phyloP scores from a whole-genome alignment of 305 asterid genomes.

The Solanum hybrid region DNA sequence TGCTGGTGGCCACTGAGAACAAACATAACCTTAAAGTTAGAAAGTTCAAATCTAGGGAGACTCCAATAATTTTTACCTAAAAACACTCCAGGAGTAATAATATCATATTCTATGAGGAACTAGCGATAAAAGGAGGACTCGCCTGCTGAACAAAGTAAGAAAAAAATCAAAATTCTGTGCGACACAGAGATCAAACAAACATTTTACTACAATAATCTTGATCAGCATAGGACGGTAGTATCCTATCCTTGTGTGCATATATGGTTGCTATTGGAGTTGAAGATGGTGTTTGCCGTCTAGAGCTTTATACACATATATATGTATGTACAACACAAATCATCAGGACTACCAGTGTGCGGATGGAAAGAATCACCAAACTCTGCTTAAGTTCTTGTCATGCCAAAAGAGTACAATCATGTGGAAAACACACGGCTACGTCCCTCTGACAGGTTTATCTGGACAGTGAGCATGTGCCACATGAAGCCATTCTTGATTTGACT shows the following conservation, averaged over 20 bases:
- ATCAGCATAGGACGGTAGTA: neutral
- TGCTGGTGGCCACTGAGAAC: constrained; percentile 54
- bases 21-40: neutral
- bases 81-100: neutral
- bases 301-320: neutral
- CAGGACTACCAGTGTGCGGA: neutral
- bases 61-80: neutral
- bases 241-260: neutral
- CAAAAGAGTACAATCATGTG: neutral
- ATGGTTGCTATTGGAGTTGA: neutral
- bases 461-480: neutral
- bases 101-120: neutral
- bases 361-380: neutral
- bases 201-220: neutral
- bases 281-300: neutral
- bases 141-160: constrained; percentile 46
- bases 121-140: neutral
- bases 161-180: neutral
- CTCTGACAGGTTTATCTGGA: neutral
- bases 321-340: neutral
- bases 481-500: neutral
- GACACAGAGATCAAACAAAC: neutral
- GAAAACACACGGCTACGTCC: neutral
- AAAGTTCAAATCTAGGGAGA: neutral
- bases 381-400: neutral